These are phyloP conservation scores for Mycena crocata DNA, from an alignment of 768 basidiomycete species.

Conservation along the genomic window DNA sequence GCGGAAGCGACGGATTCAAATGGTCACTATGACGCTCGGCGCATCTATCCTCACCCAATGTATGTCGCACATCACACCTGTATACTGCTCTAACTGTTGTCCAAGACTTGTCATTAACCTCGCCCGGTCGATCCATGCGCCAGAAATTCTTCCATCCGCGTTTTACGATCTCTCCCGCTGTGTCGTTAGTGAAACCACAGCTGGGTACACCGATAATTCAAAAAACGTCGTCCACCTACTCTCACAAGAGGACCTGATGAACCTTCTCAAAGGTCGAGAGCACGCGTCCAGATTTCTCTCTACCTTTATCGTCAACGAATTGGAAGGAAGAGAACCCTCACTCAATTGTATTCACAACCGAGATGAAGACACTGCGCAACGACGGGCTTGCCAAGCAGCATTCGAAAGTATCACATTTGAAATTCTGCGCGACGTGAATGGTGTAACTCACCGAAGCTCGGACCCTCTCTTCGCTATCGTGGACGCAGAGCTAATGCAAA, in stretches of 20 bases:
- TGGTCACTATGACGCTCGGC: constrained; percentile 68
- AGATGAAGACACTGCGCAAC: constrained; percentile 56
- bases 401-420: constrained; percentile 83
- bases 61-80: constrained; percentile 46
- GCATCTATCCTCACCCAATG: constrained; percentile 75
- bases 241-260: constrained; percentile 66
- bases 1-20: constrained; percentile 59
- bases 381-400: constrained; percentile 73
- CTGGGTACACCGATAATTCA: constrained; percentile 59
- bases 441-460: constrained; percentile 72
- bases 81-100: constrained; percentile 18
- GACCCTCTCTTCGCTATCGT: constrained; percentile 80
- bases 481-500: constrained; percentile 75
- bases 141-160: constrained; percentile 75
- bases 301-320: constrained; percentile 79
- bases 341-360: constrained; percentile 60
- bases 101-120: constrained; percentile 74
- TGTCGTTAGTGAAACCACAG: constrained; percentile 69
- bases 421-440: constrained; percentile 79
- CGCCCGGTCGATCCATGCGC: constrained; percentile 65
- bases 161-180: constrained; percentile 85
- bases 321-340: constrained; percentile 72
- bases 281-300: constrained; percentile 80
- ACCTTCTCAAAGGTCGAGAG: constrained; percentile 76
- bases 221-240: constrained; percentile 53